Evolutionary conservation across 495 filamentous ascomycete species (phyloP), one percentile per base, ranked within the genome.

Genomic region (Aspergillus funiculosus): DNA sequence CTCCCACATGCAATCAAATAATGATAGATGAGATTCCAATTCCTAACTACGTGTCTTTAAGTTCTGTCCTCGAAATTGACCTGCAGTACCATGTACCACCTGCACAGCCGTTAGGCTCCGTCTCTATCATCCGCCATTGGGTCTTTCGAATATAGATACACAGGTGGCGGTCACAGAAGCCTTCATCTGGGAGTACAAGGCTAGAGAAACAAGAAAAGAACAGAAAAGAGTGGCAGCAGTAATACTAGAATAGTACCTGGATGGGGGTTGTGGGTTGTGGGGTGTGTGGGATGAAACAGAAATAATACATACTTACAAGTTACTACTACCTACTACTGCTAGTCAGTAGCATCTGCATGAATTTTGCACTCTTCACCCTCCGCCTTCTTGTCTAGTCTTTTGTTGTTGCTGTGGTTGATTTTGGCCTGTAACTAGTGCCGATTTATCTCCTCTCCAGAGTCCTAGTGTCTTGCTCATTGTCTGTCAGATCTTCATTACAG

Each of bases 1-100:
- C n/a, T n/a, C n/a, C n/a, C n/a, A n/a, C n/a, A n/a, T n/a, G n/a
- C n/a, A n/a, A n/a, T n/a, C n/a, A n/a, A n/a, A n/a, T n/a, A n/a
- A n/a, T n/a, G n/a, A n/a, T n/a, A n/a, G n/a, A n/a, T n/a, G n/a
- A n/a, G n/a, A n/a, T n/a, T n/a, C n/a, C n/a, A n/a, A n/a, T n/a
- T n/a, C n/a, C n/a, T n/a, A n/a, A n/a, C n/a, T n/a, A n/a, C n/a
- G 20, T n/a, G 10, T 27, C 14, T 31, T 15, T 31, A 18, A 19
- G 15, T 15, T 17, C 29, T 15, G 19, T 20, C 11, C 28, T 15
- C n/a, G 28, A 21, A n/a, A n/a, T 3, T 43, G 39, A 24, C 27
- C 28, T 32, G 39, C 39, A 43, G 27, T 28, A 22, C 19, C 7
- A 15, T 41, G 46, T 41, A 28, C 38, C 13, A 48, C 46, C 29